phyloP scores from a whole-genome alignment of 1,139 yeast species.

The Candida mesenterica region DNA sequence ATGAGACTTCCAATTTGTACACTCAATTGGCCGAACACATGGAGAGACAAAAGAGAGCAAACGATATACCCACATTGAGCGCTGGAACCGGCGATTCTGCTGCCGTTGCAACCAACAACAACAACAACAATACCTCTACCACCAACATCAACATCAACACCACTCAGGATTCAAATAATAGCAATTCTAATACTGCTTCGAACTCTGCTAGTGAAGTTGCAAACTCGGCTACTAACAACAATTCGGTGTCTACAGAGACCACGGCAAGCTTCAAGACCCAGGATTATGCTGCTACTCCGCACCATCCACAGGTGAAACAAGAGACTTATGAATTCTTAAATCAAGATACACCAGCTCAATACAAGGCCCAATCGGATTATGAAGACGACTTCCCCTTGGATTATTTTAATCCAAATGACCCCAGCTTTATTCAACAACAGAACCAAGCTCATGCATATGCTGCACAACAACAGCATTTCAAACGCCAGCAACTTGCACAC shows the following conservation, averaged over 20 bases:
- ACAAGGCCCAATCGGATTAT: constrained; percentile 23
- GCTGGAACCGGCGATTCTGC: too few relatives aligned
- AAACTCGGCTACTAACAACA: too few relatives aligned
- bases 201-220: too few relatives aligned
- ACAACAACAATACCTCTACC: constrained; percentile 1
- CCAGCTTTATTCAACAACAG: constrained; percentile 9
- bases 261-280: constrained; percentile 1
- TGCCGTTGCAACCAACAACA: constrained; percentile 3
- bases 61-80: constrained; percentile 10
- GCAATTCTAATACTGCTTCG: neutral
- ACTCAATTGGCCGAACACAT: constrained; percentile 51
- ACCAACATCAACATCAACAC: constrained; percentile 1
- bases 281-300: neutral
- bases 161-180: too few relatives aligned
- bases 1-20: constrained; percentile 44
- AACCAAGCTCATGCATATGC: neutral
- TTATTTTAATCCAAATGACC: constrained; percentile 41
- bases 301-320: constrained; percentile 2
- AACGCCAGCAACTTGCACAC: constrained; percentile 2
- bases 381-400: constrained; percentile 73
- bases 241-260: neutral
- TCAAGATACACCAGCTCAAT: constrained; percentile 28
- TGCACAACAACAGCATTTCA: neutral
- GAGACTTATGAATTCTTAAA: constrained; percentile 22
- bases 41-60: constrained; percentile 28